Evolutionary conservation across 2,329 filamentous ascomycete genomes (phyloP).

Genomic region (Onygena corvina): DNA sequence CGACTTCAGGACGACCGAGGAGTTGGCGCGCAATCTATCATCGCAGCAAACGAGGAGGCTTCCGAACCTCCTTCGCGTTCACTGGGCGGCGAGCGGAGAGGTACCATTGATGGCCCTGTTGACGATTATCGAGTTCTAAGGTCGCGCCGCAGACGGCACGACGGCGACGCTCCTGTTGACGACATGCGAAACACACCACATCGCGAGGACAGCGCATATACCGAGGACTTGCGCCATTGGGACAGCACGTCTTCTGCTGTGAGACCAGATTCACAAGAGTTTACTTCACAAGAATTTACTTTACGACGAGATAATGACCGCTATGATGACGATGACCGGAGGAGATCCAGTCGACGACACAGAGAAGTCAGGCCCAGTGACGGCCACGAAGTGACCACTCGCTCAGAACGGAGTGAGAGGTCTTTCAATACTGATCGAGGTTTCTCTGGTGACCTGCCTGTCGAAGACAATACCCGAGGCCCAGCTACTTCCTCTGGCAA

Average conservation of each 20-base stretch:
- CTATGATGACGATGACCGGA: neutral
- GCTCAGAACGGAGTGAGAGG: neutral
- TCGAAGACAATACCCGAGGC: neutral
- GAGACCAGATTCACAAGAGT: neutral
- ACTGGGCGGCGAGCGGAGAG: neutral
- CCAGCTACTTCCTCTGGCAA: neutral
- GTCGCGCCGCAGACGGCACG: slow-evolving; percentile 6
- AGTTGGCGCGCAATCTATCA: neutral
- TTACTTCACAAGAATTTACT: neutral
- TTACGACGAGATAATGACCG: neutral
- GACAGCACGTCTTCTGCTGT: slow-evolving; percentile 14
- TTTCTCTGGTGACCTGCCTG: neutral
- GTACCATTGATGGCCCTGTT: slow-evolving; percentile 5
- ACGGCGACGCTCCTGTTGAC: neutral
- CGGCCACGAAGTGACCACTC: neutral
- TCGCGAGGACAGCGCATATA: neutral
- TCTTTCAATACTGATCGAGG: neutral
- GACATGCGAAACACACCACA: neutral
- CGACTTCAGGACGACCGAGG: slow-evolving; percentile 12
- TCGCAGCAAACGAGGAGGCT: neutral
- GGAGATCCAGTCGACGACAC: neutral
- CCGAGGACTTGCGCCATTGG: slow-evolving; percentile 15
- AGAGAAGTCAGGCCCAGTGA: neutral
- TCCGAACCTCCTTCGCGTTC: neutral
- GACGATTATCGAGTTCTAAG: slow-evolving; percentile 10